These are phyloP conservation scores for Pseudomonodictys pantanalensis DNA, from an alignment of 495 filamentous ascomycete species.

Conservation along the genomic window DNA sequence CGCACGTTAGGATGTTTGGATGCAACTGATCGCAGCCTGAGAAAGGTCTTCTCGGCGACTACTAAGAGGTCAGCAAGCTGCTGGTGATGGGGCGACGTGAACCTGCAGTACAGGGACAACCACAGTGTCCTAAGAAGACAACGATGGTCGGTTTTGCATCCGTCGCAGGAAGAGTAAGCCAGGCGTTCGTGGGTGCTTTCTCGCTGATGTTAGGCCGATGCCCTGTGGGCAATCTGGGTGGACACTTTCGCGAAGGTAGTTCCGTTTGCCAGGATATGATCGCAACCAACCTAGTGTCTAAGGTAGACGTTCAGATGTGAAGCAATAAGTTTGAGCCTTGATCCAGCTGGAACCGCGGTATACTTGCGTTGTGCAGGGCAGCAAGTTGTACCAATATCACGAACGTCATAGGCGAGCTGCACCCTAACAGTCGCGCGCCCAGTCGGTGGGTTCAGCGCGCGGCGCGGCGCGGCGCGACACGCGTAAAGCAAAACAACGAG, in stretches of 20 bases:
- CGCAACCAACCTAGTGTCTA: no score
- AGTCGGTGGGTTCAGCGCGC: background rate
- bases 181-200: constrained; percentile 47
- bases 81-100: background rate
- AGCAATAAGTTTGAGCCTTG: no score
- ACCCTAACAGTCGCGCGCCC: background rate
- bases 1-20: constrained; percentile 47
- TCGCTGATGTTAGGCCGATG: constrained; percentile 19
- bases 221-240: constrained; percentile 1
- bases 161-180: constrained; percentile 45
- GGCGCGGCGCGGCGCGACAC: background rate
- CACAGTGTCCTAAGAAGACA: constrained; percentile 60
- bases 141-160: constrained; percentile 50
- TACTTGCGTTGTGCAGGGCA: no score
- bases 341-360: no score
- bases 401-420: constrained; percentile 14
- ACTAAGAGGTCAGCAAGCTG: background rate
- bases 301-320: no score
- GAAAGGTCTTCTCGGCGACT: constrained; percentile 62
- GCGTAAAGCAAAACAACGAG: background rate
- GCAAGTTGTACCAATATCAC: no score
- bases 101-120: constrained; percentile 52
- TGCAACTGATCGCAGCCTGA: constrained; percentile 47
- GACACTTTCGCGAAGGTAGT: constrained; percentile 15
- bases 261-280: constrained; percentile 19